A percentile compares a stretch with the other conserved stretches of the same genome.
Conservation (phyloP, 306 rosid genomes). For the Gillenia trifoliata region DNA sequence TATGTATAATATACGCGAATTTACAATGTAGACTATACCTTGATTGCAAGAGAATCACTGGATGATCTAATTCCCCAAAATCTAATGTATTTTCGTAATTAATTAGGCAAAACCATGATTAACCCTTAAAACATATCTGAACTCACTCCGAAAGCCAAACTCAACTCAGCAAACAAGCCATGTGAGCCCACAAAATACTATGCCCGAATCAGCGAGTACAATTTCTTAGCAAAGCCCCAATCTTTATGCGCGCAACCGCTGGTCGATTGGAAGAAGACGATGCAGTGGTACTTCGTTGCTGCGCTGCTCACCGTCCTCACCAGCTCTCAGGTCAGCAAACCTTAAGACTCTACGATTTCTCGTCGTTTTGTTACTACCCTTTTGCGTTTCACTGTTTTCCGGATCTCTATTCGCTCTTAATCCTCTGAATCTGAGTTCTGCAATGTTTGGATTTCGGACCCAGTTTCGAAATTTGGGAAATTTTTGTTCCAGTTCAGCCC, state of each 20-base stretch:
- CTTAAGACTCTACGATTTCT: neutral
- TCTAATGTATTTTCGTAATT: too few relatives aligned
- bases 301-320: conserved; percentile 56
- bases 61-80: too few relatives aligned
- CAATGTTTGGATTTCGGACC: neutral
- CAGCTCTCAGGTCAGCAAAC: conserved; percentile 51
- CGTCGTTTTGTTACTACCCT: neutral
- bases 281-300: conserved; percentile 68
- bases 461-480: neutral
- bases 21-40: too few relatives aligned
- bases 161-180: too few relatives aligned
- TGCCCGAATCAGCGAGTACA: neutral
- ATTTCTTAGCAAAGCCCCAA: neutral
- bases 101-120: too few relatives aligned
- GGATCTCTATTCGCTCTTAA: conserved; percentile 8
- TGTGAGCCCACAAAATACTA: too few relatives aligned
- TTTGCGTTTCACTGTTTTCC: neutral
- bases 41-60: too few relatives aligned
- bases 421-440: neutral
- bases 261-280: conserved; percentile 18
- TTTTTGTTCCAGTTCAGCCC: neutral
- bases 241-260: neutral
- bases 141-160: too few relatives aligned
- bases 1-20: too few relatives aligned
- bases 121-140: too few relatives aligned